These are phyloP conservation scores for Ustilago sp. DNA, from an alignment of 1,284 basidiomycete species.

Conservation along the genomic window DNA sequence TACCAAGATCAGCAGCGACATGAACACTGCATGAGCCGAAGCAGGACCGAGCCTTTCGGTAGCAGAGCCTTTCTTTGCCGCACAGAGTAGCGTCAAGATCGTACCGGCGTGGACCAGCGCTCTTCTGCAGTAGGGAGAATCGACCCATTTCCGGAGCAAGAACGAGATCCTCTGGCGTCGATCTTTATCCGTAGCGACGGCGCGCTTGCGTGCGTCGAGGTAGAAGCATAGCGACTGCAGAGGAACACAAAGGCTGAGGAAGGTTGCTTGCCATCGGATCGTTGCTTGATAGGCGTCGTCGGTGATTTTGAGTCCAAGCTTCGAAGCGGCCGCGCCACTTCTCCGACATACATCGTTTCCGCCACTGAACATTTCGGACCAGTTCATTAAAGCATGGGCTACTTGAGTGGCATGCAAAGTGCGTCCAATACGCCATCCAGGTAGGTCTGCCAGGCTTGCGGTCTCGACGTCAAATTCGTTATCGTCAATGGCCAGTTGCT, in stretches of 20 bases:
- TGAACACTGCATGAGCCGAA: conserved; percentile 33
- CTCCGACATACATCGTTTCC: conserved; percentile 16
- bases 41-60: conserved; percentile 22
- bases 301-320: conserved; percentile 22
- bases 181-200: neutral
- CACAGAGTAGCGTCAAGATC: conserved; percentile 32
- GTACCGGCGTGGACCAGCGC: conserved; percentile 42
- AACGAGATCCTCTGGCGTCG: conserved; percentile 16
- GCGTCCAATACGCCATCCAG: conserved; percentile 37
- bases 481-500: conserved; percentile 28
- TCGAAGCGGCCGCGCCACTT: neutral
- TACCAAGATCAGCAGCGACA: conserved; percentile 24
- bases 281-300: conserved; percentile 35
- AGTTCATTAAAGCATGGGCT: conserved; percentile 47
- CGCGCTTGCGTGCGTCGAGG: conserved; percentile 11
- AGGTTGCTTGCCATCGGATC: conserved; percentile 45
- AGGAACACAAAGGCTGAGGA: conserved; percentile 34
- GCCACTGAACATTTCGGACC: conserved; percentile 48
- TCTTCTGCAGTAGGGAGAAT: conserved; percentile 29
- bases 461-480: conserved; percentile 21
- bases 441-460: conserved; percentile 24
- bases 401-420: conserved; percentile 32
- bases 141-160: conserved; percentile 30
- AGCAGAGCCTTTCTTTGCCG: neutral
- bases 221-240: conserved; percentile 39